Evolutionary conservation across 176 grass and related monocot species (phyloP).

Genomic region (Carex scoparia): DNA sequence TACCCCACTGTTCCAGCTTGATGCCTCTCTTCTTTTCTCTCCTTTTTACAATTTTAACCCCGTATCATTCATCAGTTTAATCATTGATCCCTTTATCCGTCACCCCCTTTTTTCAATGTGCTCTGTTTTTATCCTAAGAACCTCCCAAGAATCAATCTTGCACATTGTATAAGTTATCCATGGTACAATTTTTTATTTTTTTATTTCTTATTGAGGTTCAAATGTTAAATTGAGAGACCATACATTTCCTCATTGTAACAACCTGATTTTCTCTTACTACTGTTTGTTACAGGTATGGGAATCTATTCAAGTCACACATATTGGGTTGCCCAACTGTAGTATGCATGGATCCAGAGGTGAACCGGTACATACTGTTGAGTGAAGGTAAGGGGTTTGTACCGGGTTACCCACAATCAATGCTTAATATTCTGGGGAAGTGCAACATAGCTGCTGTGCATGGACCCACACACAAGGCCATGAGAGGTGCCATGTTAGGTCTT

Average conservation of each 20-base stretch:
- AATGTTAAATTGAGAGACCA: background rate
- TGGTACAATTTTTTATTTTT: background rate
- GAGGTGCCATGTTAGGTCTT: slow-evolving; percentile 69
- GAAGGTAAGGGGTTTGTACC: slow-evolving; percentile 75
- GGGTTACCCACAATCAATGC: slow-evolving; percentile 96
- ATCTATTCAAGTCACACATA: slow-evolving; percentile 89
- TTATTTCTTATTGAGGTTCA: background rate
- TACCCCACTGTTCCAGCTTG: slow-evolving; percentile 50
- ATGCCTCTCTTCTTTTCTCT: slow-evolving; percentile 11
- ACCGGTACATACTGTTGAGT: slow-evolving; percentile 57
- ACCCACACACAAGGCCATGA: slow-evolving; percentile 64
- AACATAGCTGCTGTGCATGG: slow-evolving; percentile 97
- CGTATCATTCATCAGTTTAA: slow-evolving; percentile 13
- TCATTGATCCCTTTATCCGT: slow-evolving; percentile 9
- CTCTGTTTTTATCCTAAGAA: slow-evolving; percentile 9
- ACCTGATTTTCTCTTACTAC: background rate
- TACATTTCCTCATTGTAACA: background rate
- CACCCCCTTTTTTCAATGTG: background rate
- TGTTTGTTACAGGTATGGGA: slow-evolving; percentile 56
- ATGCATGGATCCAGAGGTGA: slow-evolving; percentile 92
- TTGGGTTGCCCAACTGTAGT: slow-evolving; percentile 93
- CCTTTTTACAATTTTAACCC: slow-evolving; percentile 20
- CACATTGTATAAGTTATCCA: background rate
- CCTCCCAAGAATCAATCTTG: slow-evolving; percentile 15
- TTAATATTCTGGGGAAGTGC: slow-evolving; percentile 64